Evolutionary conservation across 164 flowering plant species (phyloP), one percentile per base, ranked within the genome.

Genomic region (Chimonanthus salicifolius): DNA sequence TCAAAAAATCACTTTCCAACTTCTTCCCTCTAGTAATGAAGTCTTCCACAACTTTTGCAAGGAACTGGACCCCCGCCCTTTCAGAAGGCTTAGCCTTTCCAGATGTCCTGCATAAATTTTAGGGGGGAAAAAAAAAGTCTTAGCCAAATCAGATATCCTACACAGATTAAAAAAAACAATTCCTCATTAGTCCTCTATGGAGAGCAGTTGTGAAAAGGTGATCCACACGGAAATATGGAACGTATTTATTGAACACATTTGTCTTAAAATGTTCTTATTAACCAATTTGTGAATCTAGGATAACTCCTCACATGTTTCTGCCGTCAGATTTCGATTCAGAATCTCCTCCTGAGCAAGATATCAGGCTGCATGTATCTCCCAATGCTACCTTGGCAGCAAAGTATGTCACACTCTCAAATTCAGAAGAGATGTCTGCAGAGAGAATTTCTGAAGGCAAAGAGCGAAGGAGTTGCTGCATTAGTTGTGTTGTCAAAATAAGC

Each of bases 311-410:
- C 98, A 10, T 68, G 69, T 84, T 78, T 76, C 58, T 78, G 54
- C 71, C 70, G 65, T 69, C 76, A 49, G 66, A 20, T 1, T 77
- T 54, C 45, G 51, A 15, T 68, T 44, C 60, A 44, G 78, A 71
- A 82, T 75, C 80, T 80, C 74, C 77, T 74, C 47, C 79, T 49
- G 66, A 20, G 76, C 67, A 66, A 70, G 78, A 77, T 47, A 76
- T 67, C 76, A 87, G 69, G 81, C 83, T 77, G 85, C 98, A 94
- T 66, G 98, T 90, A 80, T 92, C 91, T 58, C 93, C 94, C 45
- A 92, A 66, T 60, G 88, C 83, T 65, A 83, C 74, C 78, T 85
- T 88, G 76, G 89, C 84, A 77, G 85, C 78, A 78, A 71, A 83
- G 77, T 84, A 91, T 49, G 76, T 72, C 72, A 85, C 83, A 76